phyloP scores from a whole-genome alignment of 176 grass and related monocot genomes.

The Puccinellia tenuiflora region DNA sequence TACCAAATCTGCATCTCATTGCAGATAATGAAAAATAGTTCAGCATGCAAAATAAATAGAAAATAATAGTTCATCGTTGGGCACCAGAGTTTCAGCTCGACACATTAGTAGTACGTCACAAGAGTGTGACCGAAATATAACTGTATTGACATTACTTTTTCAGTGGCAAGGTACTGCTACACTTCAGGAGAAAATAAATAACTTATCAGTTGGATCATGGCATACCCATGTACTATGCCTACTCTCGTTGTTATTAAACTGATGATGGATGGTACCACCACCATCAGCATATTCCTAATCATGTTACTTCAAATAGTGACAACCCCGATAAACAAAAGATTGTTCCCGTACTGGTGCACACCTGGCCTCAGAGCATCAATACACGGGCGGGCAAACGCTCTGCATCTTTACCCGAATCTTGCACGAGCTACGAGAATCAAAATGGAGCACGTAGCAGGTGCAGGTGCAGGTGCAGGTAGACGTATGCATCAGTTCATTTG shows the following conservation, averaged over 20 bases:
- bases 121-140: not conserved
- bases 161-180: not conserved
- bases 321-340: slow-evolving; percentile 2
- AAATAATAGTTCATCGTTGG: not conserved
- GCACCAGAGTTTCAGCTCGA: not conserved
- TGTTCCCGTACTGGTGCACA: slow-evolving; percentile 20
- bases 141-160: not conserved
- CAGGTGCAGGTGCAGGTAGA: not conserved
- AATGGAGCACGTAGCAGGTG: not conserved
- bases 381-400: slow-evolving; percentile 15
- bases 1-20: not conserved
- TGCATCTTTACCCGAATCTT: slow-evolving; percentile 22
- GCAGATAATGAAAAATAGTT: no score
- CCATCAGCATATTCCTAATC: slow-evolving; percentile 12
- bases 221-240: not conserved
- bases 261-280: not conserved
- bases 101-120: not conserved
- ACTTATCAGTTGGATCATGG: not conserved
- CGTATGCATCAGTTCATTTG: not conserved
- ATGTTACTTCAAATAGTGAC: slow-evolving; percentile 4
- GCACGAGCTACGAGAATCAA: not conserved
- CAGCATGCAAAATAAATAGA: no score
- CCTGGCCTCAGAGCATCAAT: slow-evolving; percentile 19
- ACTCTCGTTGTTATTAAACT: not conserved
- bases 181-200: not conserved